Base-by-base conservation (phyloP, 78 protist species). In the Speleostelium caveatum region DNA sequence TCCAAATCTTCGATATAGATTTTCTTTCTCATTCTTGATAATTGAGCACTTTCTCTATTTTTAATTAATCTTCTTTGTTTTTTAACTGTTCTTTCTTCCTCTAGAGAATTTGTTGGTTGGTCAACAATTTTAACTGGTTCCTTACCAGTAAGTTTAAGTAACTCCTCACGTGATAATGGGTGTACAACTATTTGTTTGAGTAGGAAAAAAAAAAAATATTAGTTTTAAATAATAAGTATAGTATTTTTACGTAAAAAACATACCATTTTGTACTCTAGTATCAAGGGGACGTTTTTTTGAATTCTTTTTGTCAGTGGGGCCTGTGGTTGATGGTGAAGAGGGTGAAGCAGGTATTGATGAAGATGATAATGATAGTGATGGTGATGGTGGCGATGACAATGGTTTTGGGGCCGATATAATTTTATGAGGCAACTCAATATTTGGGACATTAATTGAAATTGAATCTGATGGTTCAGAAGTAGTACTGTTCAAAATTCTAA, bases 11-110 rank as follows among this genome's bases (percentile, higher is more conserved):
- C 91, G 59, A 83, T 83, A 19, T 60, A 83, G 28, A 88, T 78
- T 78, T 88, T 88, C 78, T 88, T 88, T 88, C 94, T 69, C 83
- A 78, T 88, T 76, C 94, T 76, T 12, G 87, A 75, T 0, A 88
- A 51, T 67, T 88, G 94, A 22, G 94, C 94, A 55, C 86, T 71
- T 49, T 88, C 94, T 35, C 94, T 36, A 72, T 88, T 88, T 67
- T 87, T 87, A 6, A 88, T 75, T n/a, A 88, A 63, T 59, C 94
- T 56, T 60, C 94, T 77, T 63, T 88, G 94, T 62, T 88, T 88
- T 74, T 88, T 88, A 21, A 88, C 77, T 22, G 17, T 32, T 71
- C 79, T 53, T 69, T 83, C 91, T 17, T 83, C 91, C 4, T 69
- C 79, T 24, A 35, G 55, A 6, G 36, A 36, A 42, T 59, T 51